A percentile compares a stretch with the other conserved stretches of the same genome.
Evolutionary conservation across 345 rosid species (phyloP).

Genomic region (Salix koriyanagi): DNA sequence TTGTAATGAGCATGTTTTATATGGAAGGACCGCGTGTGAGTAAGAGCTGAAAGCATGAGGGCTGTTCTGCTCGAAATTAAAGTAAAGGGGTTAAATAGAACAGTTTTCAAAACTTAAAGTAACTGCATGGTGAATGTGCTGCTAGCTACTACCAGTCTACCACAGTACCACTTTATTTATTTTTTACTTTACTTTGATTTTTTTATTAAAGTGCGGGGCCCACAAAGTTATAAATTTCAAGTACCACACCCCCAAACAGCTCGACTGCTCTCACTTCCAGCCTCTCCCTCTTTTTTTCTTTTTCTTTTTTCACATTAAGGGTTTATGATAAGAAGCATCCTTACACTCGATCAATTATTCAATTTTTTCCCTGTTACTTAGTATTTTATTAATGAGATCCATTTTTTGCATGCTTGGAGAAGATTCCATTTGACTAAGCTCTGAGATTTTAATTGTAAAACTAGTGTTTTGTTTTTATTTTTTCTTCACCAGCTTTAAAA

Average conservation of each 20-base stretch:
- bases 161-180: neutral
- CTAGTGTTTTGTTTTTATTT: too few species aligned
- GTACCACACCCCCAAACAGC: neutral
- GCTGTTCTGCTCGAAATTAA: neutral
- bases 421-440: too few species aligned
- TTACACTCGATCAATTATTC: too few species aligned
- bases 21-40: neutral
- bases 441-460: too few species aligned
- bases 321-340: too few species aligned
- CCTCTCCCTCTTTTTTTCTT: too few species aligned
- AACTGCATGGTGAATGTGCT: neutral
- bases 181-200: neutral
- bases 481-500: too few species aligned
- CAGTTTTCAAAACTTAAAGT: neutral
- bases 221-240: neutral
- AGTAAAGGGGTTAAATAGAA: neutral
- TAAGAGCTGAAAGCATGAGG: neutral
- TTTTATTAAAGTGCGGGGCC: neutral
- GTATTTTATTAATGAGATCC: too few species aligned
- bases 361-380: too few species aligned
- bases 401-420: too few species aligned
- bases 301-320: too few species aligned
- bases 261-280: neutral
- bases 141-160: neutral
- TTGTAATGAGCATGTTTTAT: neutral